Evolutionary conservation across 2,329 filamentous ascomycete species (phyloP), one percentile per base, ranked within the genome.

Genomic region (Phaeosphaeria sp.): DNA sequence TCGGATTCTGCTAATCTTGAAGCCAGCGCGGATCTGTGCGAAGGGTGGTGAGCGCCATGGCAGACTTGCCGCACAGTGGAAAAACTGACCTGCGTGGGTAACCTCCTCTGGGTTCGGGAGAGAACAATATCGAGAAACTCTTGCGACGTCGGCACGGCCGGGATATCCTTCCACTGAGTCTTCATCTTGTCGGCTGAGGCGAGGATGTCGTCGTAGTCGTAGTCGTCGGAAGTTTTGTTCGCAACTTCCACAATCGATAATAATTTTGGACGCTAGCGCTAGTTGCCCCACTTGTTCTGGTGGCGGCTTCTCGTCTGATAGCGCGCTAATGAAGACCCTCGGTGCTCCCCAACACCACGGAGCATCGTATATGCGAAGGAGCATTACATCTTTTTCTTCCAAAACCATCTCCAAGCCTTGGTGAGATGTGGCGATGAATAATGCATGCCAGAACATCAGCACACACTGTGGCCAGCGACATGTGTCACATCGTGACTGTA

Each of bases 61-160:
- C 44, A 25, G 27, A 46, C 9, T 46, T 15, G 17, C 7, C 21
- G 44, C 44, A 13, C 22, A 13, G 30, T 36, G 22, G 11, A 25
- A 25, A 13, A 15, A 25, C 22, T 71, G 76, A 98, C 98, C 83
- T 97, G 93, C 51, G 93, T 99, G 15, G 95, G 95, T 64, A 99
- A 84, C 62, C 94, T 89, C 75, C 94, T 87, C 84, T 98, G 94
- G 62, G 76, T 78, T 59, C 95, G 86, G 74, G 91, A 96, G 72
- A 99, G 86, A 66, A 98, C 93, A 77, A 99, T 97, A 80, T 99
- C 95, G 71, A 99, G 85, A 75, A 99, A 98, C 81, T 99, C 95
- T 83, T 96, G 90, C 78, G 90, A 90, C 72, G 91, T 96, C 57
- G 94, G 94, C 66, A 96, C 92, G 66, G 92, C 92, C 63, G 90